Base-by-base conservation (phyloP, 2,329 filamentous ascomycete species). In the Westerdykella ornata region DNA sequence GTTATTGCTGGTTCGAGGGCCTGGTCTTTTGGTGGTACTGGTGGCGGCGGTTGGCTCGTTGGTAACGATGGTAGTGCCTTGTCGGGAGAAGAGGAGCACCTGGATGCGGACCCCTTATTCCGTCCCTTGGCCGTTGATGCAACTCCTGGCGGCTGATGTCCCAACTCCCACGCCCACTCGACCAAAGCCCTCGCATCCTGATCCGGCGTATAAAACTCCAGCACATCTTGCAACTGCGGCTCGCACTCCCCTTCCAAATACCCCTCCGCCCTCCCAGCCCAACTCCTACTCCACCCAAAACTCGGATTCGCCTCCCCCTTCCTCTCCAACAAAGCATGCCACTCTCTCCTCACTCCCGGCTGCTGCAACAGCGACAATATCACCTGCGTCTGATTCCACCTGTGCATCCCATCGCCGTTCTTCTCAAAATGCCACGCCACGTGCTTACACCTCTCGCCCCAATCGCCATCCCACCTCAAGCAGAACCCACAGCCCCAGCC, bases 401-500 rank as follows among this genome's bases (percentile, higher is more conserved):
- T 73, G n/a, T 68, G 67, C 57, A 79, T 80, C 31, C 73, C 77
- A 59, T 75, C 71, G 8, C 47, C 43, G 4, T 54, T 47, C 7
- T 50, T 49, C 52, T 82, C 80, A 52, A 82, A 82, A 51, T 84
- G 80, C 3, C 71, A 66, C n/a, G 77, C 78, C 16, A 84, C 74
- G 46, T 84, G 80, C 53, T 82, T 77, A 44, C 82, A 79, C 54
- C 82, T 76, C 35, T 79, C 76, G 48, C 78, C 76, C 46, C 78
- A 76, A 20, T 76, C 74, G 9, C 71, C 71, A 42, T 80, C 75
- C 43, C 82, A 73, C 6, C 77, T 78, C 5, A 73, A 76, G 51
- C 80, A 84, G 58, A 84, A 82, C 6, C 80, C 80, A 45, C 80
- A 84, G 1, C 78, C 80, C 76, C 80, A 84, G 30, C 79, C 77